Percentiles rank a stretch among this genome's conserved stretches.
Evolutionary conservation across 768 basidiomycete species (phyloP).

Genomic region (Serendipita sp.): DNA sequence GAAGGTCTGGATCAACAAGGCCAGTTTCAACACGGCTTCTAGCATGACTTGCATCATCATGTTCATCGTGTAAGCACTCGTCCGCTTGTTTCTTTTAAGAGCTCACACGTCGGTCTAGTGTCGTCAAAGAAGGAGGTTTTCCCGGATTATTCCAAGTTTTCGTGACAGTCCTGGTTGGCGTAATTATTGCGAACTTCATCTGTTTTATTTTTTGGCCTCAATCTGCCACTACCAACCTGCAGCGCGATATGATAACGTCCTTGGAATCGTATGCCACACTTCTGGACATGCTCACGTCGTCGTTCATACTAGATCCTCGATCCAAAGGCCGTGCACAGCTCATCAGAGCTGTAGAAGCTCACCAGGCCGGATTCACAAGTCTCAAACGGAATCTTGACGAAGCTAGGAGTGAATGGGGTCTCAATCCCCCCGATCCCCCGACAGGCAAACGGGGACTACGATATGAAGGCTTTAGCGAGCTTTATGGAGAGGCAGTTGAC

Average conservation of each 20-base stretch:
- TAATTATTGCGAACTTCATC: slow-evolving; percentile 61
- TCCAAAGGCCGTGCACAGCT: slow-evolving; percentile 37
- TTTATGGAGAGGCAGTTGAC: slow-evolving; percentile 77
- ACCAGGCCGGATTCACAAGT: slow-evolving; percentile 79
- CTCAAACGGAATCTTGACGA: slow-evolving; percentile 77
- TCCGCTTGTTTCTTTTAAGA: slow-evolving; percentile 15
- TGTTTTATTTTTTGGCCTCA: slow-evolving; percentile 77
- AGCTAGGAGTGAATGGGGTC: slow-evolving; percentile 72
- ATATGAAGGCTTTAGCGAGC: slow-evolving; percentile 21
- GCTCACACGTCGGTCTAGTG: slow-evolving; percentile 23
- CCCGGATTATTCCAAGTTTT: slow-evolving; percentile 57
- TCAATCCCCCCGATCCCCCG: slow-evolving; percentile 15
- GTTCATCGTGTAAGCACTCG: slow-evolving; percentile 52
- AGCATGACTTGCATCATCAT: slow-evolving; percentile 41
- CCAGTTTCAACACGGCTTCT: slow-evolving; percentile 74
- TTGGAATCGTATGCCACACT: slow-evolving; percentile 82
- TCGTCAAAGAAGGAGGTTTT: slow-evolving; percentile 82
- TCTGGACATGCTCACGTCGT: slow-evolving; percentile 60
- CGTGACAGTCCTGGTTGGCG: slow-evolving; percentile 64
- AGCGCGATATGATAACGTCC: slow-evolving; percentile 63
- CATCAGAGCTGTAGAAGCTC: slow-evolving; percentile 64
- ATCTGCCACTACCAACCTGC: slow-evolving; percentile 69
- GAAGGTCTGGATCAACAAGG: slow-evolving; percentile 82
- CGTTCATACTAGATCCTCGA: slow-evolving; percentile 67
- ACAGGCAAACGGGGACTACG: slow-evolving; percentile 8